Percentiles rank a stretch among this genome's conserved stretches.
Evolutionary conservation across 257 asterid genomes (phyloP).

Genomic region (Gentiana dahurica): DNA sequence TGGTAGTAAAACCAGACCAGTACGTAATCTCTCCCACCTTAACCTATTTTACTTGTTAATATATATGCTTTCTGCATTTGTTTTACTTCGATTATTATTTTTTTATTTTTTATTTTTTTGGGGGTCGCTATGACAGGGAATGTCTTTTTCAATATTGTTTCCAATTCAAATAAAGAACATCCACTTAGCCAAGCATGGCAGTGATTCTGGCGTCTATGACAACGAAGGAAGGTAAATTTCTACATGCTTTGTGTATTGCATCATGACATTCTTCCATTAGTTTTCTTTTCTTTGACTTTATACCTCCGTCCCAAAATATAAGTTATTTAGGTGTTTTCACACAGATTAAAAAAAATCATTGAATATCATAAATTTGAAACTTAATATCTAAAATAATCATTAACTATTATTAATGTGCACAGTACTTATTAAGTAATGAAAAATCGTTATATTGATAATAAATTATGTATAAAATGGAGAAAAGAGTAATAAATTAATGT

Average conservation of each 20-base stretch:
- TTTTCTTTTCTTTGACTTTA: not conserved
- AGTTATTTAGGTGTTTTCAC: too few relatives aligned
- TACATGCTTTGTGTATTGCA: not conserved
- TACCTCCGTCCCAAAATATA: too few relatives aligned
- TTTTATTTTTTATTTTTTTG: not conserved
- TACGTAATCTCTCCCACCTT: constrained; percentile 7
- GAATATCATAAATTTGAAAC: too few relatives aligned
- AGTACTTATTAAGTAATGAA: too few relatives aligned
- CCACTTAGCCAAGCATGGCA: constrained; percentile 40
- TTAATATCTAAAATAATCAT: too few relatives aligned
- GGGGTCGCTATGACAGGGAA: constrained; percentile 30
- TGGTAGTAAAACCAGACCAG: constrained; percentile 57
- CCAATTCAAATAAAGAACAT: constrained; percentile 64
- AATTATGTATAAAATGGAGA: too few relatives aligned
- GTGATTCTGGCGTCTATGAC: constrained; percentile 65
- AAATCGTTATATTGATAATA: too few relatives aligned
- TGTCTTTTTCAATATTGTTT: constrained; percentile 33
- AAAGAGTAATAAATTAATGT: too few relatives aligned
- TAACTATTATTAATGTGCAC: too few relatives aligned
- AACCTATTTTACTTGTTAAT: not conserved
- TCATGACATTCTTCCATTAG: not conserved
- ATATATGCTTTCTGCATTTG: too few relatives aligned
- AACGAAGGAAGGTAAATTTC: constrained; percentile 54
- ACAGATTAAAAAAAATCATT: too few relatives aligned
- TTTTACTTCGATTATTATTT: not conserved